These are phyloP conservation scores for Macadamia tetraphylla DNA, from an alignment of 164 flowering plant species.

Conservation along the genomic window DNA sequence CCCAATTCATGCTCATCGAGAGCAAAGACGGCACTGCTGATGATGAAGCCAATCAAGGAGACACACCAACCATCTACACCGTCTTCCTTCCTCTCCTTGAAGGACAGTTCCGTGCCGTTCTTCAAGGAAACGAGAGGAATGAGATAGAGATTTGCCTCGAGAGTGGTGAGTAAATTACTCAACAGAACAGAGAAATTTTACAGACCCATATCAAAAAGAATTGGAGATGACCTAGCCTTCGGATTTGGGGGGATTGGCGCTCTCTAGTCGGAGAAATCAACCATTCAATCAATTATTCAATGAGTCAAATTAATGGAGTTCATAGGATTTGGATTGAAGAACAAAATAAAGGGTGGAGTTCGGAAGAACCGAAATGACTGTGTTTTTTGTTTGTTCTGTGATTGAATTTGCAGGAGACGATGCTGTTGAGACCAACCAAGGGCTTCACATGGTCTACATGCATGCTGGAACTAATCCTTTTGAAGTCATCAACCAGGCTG, in stretches of 20 bases:
- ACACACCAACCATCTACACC: conserved; percentile 54
- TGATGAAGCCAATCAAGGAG: conserved; percentile 35
- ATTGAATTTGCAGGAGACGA: conserved; percentile 72
- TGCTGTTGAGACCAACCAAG: conserved; percentile 66
- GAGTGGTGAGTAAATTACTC: conserved; percentile 69
- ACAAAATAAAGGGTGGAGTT: conserved; percentile 13
- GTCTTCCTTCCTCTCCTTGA: conserved; percentile 91
- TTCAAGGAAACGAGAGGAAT: conserved; percentile 81
- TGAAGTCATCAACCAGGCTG: conserved; percentile 82
- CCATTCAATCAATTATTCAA: conserved; percentile 7
- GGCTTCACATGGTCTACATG: conserved; percentile 70
- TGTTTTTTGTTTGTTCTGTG: conserved; percentile 18
- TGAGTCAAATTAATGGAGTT: conserved; percentile 22
- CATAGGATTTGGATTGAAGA: conserved; percentile 15
- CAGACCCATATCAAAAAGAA: conserved; percentile 6
- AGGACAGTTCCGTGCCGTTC: conserved; percentile 85
- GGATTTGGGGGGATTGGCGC: conserved; percentile 25
- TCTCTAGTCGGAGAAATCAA: conserved; percentile 18
- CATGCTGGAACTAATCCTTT: conserved; percentile 92
- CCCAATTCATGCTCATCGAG: conserved; percentile 93
- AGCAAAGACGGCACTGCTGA: conserved; percentile 48
- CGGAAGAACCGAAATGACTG: conserved; percentile 28
- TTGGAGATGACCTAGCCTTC: neutral
- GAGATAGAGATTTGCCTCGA: conserved; percentile 91
- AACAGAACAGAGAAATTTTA: conserved; percentile 4